A percentile compares a stretch with the other conserved stretches of the same genome.
Evolutionary conservation across 164 flowering plant genomes (phyloP).

Genomic region (Saururus chinensis): DNA sequence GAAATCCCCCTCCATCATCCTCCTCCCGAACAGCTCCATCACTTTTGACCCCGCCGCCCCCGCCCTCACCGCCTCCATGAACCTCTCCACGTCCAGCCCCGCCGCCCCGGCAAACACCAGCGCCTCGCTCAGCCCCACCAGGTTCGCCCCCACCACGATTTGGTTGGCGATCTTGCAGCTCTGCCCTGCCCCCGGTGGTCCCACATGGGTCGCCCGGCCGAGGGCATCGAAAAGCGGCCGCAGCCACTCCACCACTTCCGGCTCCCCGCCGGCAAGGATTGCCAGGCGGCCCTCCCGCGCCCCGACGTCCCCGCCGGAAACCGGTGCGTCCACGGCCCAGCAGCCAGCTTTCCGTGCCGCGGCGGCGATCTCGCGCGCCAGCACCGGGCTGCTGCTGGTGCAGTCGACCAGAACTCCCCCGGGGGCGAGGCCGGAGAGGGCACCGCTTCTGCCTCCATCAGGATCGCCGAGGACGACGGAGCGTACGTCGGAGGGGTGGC

Average conservation of each 20-base stretch:
- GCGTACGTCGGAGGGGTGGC: slow-evolving; percentile 71
- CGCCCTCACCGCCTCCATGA: slow-evolving; percentile 2
- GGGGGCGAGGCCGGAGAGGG: slow-evolving; percentile 21
- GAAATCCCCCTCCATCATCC: slow-evolving; percentile 66
- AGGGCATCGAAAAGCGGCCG: slow-evolving; percentile 39
- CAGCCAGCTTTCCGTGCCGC: slow-evolving; percentile 34
- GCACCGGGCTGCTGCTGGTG: slow-evolving; percentile 52
- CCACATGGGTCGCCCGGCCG: slow-evolving; percentile 50
- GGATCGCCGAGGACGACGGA: slow-evolving; percentile 19
- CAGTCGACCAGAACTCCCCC: slow-evolving; percentile 46
- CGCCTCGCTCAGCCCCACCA: slow-evolving; percentile 73
- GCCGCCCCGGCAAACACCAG: slow-evolving; percentile 52
- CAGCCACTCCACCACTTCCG: slow-evolving; percentile 39
- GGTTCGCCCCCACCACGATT: slow-evolving; percentile 42
- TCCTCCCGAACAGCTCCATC: slow-evolving; percentile 64
- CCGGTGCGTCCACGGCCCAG: slow-evolving; percentile 68
- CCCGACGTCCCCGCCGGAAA: slow-evolving; percentile 69
- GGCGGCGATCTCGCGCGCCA: slow-evolving; percentile 38
- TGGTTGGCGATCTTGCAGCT: slow-evolving; percentile 75
- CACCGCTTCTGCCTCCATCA: slow-evolving; percentile 2
- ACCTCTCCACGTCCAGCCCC: slow-evolving; percentile 45
- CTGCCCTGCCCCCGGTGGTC: slow-evolving; percentile 56
- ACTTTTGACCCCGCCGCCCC: slow-evolving; percentile 59
- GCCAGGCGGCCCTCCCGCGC: slow-evolving; percentile 62
- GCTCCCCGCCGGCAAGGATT: slow-evolving; percentile 58